Evolutionary conservation across 176 grass and related monocot species (phyloP), one percentile per base, ranked within the genome.

Genomic region (Themeda triandra): DNA sequence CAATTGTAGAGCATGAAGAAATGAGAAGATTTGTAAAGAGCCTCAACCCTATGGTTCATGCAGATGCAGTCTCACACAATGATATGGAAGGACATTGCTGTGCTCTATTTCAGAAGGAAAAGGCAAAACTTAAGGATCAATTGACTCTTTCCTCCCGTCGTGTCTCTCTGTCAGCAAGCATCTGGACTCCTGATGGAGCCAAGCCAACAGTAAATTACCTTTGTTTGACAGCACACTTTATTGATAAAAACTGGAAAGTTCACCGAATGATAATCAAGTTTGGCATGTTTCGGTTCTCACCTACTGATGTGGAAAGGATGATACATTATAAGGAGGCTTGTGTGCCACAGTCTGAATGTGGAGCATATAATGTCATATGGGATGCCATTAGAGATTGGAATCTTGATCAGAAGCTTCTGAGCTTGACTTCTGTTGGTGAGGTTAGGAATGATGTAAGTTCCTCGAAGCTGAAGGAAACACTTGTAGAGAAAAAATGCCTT

Each of bases 341-440:
- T 87, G 85, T 84, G 14, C 85, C 76, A 56, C 85, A 87, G 14
- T 87, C 85, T 76, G 85, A 87, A 70, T 63, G 70, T 69, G 89
- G 89, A 75, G 74, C 85, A 41, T 91, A 87, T 56, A 91, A 84
- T 15, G 63, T 87, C 70, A 84, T 84, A 27, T 80, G 40, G 89
- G 85, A 84, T 45, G 89, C 85, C 45, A 91, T 91, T 84, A 84
- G 63, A 75, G 85, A 87, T 63, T 91, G 85, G 85, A 91, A 64
- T 80, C 85, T 91, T 69, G 76, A 91, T 28, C 85, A 84, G 12
- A 91, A 91, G 81, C 72, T 84, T 76, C 80, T 84, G 64, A 84
- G 85, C 76, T 87, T 91, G 81, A 91, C 53, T 33, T 91, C 69
- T 87, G 81, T 87, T 71, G 75, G 63, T 76, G 85, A 91, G 60